Conservation (phyloP, 2,329 filamentous ascomycete genomes). For the Microsporum ferrugineum region DNA sequence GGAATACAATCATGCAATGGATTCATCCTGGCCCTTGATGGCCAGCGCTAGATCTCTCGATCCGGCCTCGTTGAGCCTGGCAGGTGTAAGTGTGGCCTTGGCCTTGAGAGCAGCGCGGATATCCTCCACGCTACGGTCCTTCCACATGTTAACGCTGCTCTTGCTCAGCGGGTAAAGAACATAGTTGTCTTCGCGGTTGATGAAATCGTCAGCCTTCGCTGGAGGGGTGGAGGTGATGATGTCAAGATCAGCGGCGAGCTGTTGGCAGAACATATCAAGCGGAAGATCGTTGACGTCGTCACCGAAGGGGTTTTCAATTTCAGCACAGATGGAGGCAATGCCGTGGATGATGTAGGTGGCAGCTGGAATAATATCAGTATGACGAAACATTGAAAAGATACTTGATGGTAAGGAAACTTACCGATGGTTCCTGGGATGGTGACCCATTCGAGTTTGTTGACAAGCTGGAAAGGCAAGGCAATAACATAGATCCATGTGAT, state of each 20-base stretch:
- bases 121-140: constrained; percentile 36
- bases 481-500: constrained; percentile 79
- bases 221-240: constrained; percentile 52
- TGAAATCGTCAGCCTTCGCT: constrained; percentile 43
- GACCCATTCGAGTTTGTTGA: constrained; percentile 52
- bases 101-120: constrained; percentile 34
- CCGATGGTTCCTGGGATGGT: constrained; percentile 64
- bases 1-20: neutral
- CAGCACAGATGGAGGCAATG: constrained; percentile 61
- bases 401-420: constrained; percentile 13
- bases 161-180: constrained; percentile 47
- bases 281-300: constrained; percentile 73
- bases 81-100: constrained; percentile 21
- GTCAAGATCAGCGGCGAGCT: constrained; percentile 63
- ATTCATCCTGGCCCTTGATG: constrained; percentile 5
- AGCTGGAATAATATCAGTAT: constrained; percentile 16
- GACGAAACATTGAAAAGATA: neutral
- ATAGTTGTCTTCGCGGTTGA: constrained; percentile 38
- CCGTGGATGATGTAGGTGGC: constrained; percentile 76
- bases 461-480: constrained; percentile 71
- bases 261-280: constrained; percentile 63
- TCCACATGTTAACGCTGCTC: constrained; percentile 40
- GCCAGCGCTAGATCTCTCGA: constrained; percentile 8
- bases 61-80: constrained; percentile 1
- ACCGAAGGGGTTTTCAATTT: constrained; percentile 79